phyloP scores from a whole-genome alignment of 129 eudicot genomes.

The Lactuca sativa region DNA sequence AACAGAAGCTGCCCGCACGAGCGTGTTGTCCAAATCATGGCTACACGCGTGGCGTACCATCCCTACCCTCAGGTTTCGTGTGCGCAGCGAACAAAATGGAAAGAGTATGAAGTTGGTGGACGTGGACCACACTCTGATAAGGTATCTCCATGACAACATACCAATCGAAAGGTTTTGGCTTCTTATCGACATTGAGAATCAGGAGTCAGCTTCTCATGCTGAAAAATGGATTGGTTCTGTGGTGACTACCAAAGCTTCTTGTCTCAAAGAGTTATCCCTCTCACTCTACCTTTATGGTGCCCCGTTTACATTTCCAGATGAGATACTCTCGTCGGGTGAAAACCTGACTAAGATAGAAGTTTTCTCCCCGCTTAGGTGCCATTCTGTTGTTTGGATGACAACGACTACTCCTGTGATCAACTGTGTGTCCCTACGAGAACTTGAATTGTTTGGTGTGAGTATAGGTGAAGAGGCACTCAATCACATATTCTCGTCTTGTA shows the following conservation, averaged over 20 bases:
- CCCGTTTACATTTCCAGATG: conserved; percentile 1
- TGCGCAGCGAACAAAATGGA: neutral
- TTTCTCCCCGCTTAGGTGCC: neutral
- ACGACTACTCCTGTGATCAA: neutral
- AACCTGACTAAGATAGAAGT: neutral
- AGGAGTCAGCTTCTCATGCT: too few species aligned
- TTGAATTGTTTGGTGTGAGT: neutral
- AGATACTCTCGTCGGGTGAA: neutral
- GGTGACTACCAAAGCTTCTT: neutral
- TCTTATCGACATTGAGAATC: too few species aligned
- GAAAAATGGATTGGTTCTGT: neutral
- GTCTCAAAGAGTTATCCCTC: neutral
- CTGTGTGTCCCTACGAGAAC: neutral
- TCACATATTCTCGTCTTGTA: neutral
- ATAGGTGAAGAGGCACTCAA: neutral
- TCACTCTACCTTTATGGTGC: neutral
- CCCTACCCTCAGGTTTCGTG: neutral
- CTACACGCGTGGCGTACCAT: neutral
- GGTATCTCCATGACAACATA: neutral
- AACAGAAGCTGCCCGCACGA: neutral
- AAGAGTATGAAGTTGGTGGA: neutral
- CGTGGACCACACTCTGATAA: neutral
- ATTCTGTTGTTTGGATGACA: neutral
- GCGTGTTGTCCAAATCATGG: conserved; percentile 4
- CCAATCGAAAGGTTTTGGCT: too few species aligned